These are phyloP conservation scores for Pythium volutum DNA, from an alignment of 352 stramenopile species.

Conservation along the genomic window DNA sequence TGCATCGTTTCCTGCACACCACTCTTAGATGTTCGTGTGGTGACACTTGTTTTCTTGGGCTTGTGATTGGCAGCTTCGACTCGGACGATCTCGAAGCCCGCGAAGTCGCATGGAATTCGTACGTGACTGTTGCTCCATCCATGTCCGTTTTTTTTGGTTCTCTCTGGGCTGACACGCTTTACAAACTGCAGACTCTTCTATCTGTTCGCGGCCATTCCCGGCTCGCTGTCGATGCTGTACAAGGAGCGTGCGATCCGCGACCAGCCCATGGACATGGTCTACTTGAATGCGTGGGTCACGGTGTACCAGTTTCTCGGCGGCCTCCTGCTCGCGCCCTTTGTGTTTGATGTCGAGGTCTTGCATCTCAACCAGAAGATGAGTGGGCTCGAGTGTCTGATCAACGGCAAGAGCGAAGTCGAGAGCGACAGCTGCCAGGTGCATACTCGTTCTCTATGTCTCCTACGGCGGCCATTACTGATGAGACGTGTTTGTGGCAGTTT, in stretches of 20 bases:
- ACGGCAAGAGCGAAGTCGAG: constrained; percentile 61
- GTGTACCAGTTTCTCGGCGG: constrained; percentile 85
- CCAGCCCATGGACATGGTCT: constrained; percentile 85
- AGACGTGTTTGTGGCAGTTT: constrained; percentile 31
- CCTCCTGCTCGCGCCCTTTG: constrained; percentile 73
- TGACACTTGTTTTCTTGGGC: neutral
- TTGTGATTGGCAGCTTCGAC: constrained; percentile 36
- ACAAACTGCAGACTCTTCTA: constrained; percentile 54
- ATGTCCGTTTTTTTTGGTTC: no score
- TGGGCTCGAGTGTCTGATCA: constrained; percentile 75
- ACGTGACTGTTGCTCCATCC: neutral
- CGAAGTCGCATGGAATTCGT: constrained; percentile 83
- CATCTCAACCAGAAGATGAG: constrained; percentile 81
- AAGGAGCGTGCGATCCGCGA: constrained; percentile 80
- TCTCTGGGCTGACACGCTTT: neutral
- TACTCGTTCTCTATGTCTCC: neutral
- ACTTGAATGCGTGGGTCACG: constrained; percentile 85
- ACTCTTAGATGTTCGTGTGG: no score
- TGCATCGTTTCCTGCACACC: neutral
- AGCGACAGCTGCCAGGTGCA: constrained; percentile 75
- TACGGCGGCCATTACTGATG: neutral
- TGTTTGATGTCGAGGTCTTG: constrained; percentile 70
- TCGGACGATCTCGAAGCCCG: constrained; percentile 62
- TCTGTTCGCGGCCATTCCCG: constrained; percentile 68
- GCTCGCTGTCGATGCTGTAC: constrained; percentile 83